Base-by-base conservation (phyloP, 2,329 filamentous ascomycete species). In the Aspergillus brunneoviolaceus region DNA sequence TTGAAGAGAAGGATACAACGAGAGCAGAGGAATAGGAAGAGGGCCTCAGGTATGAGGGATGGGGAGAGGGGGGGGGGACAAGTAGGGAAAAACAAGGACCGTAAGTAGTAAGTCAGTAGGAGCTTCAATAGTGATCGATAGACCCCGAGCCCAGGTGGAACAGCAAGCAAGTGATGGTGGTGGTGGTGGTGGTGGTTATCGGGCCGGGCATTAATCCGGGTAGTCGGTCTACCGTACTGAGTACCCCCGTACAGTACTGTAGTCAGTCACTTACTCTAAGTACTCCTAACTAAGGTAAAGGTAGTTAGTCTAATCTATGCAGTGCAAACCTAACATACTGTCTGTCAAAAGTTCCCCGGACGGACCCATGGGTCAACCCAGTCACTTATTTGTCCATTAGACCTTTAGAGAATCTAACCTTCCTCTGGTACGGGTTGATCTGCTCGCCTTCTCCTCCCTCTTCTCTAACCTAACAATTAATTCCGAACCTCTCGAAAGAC, bases 121-220 rank as follows among this genome's bases (percentile, higher is more conserved):
- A 68, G 63, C 63, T 68, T 58, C 63, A 29, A 12, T 31, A 50
- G 27, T 59, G 54, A 51, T 47, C 27, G 54, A 49, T 49, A 51
- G 39, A 45, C 16, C 16, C 39, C 14, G 16, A 19, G 57, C 53
- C 57, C 53, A 55, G 51, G 55, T 60, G 59, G 55, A 45, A 62
- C 39, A 55, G 56, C 48, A 60, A 57, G 55, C 60, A 54, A 51
- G 33, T 58, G 47, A 65, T n/a, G n/a, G 64, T 50, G 53, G 49
- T 59, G 58, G 57, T 56, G 51, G 54, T 59, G 54, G 54, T 59
- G 58, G 57, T 56, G 27, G 7, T 9, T 51, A 23, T 23, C 59
- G 70, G 72, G 71, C 65, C 61, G 70, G 69, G 65, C 64, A 52
- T 74, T 74, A 71, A 72, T 73, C 67, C 67, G 66, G 27, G 27